Evolutionary conservation across 1,139 yeast genomes (phyloP).

Genomic region (Yamadazyma kanchanaburiensis): DNA sequence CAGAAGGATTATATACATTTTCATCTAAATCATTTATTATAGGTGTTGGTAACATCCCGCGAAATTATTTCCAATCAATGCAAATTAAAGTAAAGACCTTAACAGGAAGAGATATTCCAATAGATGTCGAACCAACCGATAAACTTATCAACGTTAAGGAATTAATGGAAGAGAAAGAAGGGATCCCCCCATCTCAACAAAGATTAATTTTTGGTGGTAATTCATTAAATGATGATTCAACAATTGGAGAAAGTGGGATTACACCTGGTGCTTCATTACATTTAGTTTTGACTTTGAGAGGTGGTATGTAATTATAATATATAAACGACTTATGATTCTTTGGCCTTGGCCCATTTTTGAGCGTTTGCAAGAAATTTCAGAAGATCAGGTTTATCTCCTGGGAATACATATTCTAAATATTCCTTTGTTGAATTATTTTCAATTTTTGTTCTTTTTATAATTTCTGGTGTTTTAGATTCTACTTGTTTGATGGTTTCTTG

Average conservation of each 20-base stretch:
- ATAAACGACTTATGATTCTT: background rate
- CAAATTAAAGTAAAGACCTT: conserved; percentile 71
- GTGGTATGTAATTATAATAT: conserved; percentile 55
- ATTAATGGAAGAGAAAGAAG: conserved; percentile 93
- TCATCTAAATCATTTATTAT: conserved; percentile 28
- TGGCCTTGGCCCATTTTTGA: conserved; percentile 50
- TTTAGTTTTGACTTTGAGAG: conserved; percentile 85
- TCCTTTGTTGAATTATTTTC: conserved; percentile 52
- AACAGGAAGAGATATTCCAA: conserved; percentile 82
- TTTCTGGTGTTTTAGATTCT: conserved; percentile 51
- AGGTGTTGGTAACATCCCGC: conserved; percentile 44
- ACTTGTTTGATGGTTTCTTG: conserved; percentile 32
- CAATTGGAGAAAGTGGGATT: conserved; percentile 65
- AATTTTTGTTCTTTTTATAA: conserved; percentile 45
- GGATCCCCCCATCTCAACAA: conserved; percentile 96
- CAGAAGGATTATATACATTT: conserved; percentile 87
- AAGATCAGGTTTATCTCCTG: conserved; percentile 51
- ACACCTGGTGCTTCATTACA: conserved; percentile 80
- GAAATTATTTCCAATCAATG: conserved; percentile 28
- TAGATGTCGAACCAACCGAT: conserved; percentile 75
- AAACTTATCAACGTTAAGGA: conserved; percentile 83
- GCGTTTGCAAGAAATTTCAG: conserved; percentile 63
- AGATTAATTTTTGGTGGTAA: conserved; percentile 87
- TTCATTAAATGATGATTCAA: conserved; percentile 79
- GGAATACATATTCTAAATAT: conserved; percentile 62